These are phyloP conservation scores for Cladorrhinum sp. DNA, from an alignment of 2,329 filamentous ascomycete species.

Conservation along the genomic window DNA sequence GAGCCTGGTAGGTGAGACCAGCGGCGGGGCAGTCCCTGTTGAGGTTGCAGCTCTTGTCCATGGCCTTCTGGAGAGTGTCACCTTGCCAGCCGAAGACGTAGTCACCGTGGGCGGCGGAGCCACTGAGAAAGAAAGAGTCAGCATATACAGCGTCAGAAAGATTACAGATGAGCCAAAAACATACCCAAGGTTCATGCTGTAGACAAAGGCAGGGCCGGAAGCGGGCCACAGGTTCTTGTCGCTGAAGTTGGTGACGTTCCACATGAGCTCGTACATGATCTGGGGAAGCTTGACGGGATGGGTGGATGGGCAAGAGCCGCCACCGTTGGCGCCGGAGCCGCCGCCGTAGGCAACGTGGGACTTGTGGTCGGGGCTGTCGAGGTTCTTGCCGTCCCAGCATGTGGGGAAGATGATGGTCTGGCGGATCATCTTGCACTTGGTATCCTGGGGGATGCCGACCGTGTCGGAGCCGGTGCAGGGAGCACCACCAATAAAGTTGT, in stretches of 20 bases:
- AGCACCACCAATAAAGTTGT: conserved; percentile 46
- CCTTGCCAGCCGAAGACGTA: conserved; percentile 53
- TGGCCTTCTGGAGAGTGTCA: conserved; percentile 46
- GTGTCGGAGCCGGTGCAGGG: conserved; percentile 50
- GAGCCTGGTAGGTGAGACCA: conserved; percentile 44
- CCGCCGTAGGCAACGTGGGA: conserved; percentile 46
- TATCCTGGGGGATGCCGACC: conserved; percentile 45
- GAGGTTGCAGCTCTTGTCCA: conserved; percentile 47
- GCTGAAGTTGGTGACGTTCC: conserved; percentile 42
- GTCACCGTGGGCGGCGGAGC: conserved; percentile 49
- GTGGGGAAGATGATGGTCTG: conserved; percentile 52
- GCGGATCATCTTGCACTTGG: conserved; percentile 51
- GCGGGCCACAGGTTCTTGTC: conserved; percentile 44
- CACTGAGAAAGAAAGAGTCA: conserved; percentile 24
- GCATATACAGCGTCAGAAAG: not conserved
- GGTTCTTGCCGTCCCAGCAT: conserved; percentile 49
- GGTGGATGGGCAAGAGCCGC: conserved; percentile 44
- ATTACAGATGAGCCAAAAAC: conserved; percentile 14
- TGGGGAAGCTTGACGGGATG: conserved; percentile 47
- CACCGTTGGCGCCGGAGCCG: conserved; percentile 43
- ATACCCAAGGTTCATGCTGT: conserved; percentile 44
- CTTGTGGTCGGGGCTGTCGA: conserved; percentile 38
- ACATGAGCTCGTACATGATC: conserved; percentile 50
- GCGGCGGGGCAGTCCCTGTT: conserved; percentile 43
- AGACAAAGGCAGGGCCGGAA: conserved; percentile 40